phyloP scores from a whole-genome alignment of 2,329 filamentous ascomycete genomes.

The Epichloe aotearoae region DNA sequence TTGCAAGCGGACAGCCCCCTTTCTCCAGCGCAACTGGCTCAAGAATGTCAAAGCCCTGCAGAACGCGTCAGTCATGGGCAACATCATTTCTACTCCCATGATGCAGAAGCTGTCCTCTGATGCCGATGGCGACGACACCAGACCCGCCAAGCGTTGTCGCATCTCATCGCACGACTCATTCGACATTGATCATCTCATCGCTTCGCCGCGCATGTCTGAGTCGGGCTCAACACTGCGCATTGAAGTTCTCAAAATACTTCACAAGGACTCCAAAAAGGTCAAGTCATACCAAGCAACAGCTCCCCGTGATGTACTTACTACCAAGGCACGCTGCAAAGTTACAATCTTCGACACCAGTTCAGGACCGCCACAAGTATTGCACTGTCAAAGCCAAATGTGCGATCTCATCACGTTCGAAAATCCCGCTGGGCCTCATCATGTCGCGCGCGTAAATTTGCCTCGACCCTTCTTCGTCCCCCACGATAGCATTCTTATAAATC shows the following conservation, averaged over 20 bases:
- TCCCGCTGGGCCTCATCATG: slow-evolving; percentile 29
- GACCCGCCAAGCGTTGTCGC: slow-evolving; percentile 37
- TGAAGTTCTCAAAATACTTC: slow-evolving; percentile 38
- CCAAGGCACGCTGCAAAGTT: slow-evolving; percentile 24
- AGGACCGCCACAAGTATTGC: slow-evolving; percentile 29
- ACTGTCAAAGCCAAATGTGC: slow-evolving; percentile 42
- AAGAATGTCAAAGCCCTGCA: slow-evolving; percentile 32
- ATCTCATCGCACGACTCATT: slow-evolving; percentile 25
- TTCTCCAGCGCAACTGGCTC: slow-evolving; percentile 42
- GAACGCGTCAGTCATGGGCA: slow-evolving; percentile 27
- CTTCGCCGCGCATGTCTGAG: slow-evolving; percentile 17
- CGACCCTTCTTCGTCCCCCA: slow-evolving; percentile 36
- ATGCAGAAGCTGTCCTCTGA: slow-evolving; percentile 20
- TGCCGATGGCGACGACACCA: slow-evolving; percentile 23
- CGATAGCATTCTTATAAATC: slow-evolving; percentile 36
- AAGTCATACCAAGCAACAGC: slow-evolving; percentile 17
- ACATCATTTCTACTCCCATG: slow-evolving; percentile 24
- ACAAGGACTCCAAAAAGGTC: slow-evolving; percentile 31
- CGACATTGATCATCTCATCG: slow-evolving; percentile 20
- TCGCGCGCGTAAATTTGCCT: slow-evolving; percentile 34
- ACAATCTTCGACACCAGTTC: slow-evolving; percentile 22
- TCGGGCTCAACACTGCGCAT: slow-evolving; percentile 33
- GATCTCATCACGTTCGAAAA: slow-evolving; percentile 37
- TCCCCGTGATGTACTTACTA: slow-evolving; percentile 16
- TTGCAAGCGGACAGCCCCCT: slow-evolving; percentile 36